phyloP scores from a whole-genome alignment of 2,329 filamentous ascomycete species.

The Nothomitra cinnamomea region DNA sequence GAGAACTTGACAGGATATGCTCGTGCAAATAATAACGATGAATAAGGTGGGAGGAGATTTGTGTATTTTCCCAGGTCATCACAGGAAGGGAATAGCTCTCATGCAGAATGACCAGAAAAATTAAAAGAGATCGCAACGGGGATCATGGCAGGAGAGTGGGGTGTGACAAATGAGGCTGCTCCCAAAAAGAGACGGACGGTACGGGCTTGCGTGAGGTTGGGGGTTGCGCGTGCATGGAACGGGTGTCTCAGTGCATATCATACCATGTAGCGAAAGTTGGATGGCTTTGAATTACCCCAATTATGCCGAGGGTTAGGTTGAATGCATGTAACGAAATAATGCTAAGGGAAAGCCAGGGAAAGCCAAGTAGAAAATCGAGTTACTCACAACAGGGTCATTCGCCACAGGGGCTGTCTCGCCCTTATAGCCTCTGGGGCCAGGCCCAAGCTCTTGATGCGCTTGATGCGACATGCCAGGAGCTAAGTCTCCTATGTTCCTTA shows the following conservation, averaged over 20 bases:
- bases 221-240: neutral
- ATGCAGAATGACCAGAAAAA: neutral
- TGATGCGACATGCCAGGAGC: neutral
- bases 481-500: neutral
- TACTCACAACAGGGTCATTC: slow-evolving; percentile 1
- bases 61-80: slow-evolving; percentile 1
- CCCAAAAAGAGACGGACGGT: neutral
- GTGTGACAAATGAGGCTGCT: slow-evolving; percentile 1
- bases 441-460: slow-evolving; percentile 2
- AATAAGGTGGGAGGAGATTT: neutral
- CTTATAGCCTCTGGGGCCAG: neutral
- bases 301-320: slow-evolving; percentile 1
- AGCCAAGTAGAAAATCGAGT: neutral
- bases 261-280: neutral
- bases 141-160: neutral
- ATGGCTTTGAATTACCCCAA: neutral
- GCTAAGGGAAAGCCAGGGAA: neutral
- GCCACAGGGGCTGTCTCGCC: slow-evolving; percentile 3
- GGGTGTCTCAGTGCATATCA: neutral
- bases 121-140: neutral
- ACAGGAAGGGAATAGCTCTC: neutral
- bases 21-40: slow-evolving; percentile 2
- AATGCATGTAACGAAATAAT: neutral
- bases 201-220: neutral
- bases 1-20: neutral